Conservation (phyloP, 2,329 filamentous ascomycete genomes). For the Zymoseptoria tritici region DNA sequence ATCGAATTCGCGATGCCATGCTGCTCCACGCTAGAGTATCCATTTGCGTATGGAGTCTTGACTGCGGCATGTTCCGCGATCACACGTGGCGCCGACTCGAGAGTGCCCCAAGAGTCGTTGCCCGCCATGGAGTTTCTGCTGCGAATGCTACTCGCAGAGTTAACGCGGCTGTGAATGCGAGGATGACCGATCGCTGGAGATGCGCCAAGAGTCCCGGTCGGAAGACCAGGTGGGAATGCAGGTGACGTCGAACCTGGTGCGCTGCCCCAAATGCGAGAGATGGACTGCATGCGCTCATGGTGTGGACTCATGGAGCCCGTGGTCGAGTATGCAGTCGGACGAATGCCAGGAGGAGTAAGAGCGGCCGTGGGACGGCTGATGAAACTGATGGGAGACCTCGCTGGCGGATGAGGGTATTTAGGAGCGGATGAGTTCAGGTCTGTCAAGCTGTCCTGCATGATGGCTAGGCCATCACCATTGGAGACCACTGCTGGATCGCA, state of each 20-base stretch:
- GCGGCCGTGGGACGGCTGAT: slow-evolving; percentile 2
- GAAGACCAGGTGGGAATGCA: slow-evolving; percentile 30
- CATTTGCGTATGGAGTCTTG: slow-evolving; percentile 8
- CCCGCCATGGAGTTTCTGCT: slow-evolving; percentile 27
- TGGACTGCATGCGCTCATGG: slow-evolving; percentile 22
- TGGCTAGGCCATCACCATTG: slow-evolving; percentile 33
- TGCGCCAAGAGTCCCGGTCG: slow-evolving; percentile 20
- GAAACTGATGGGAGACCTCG: not conserved
- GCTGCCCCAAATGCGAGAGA: slow-evolving; percentile 26
- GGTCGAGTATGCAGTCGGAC: not conserved
- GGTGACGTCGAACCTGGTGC: slow-evolving; percentile 13
- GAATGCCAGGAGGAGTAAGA: slow-evolving; percentile 6
- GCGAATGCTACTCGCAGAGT: slow-evolving; percentile 36
- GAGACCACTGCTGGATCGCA: slow-evolving; percentile 22
- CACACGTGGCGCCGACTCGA: slow-evolving; percentile 16
- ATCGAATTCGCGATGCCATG: slow-evolving; percentile 35
- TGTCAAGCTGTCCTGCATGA: slow-evolving; percentile 25
- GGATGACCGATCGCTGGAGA: slow-evolving; percentile 15
- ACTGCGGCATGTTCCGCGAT: slow-evolving; percentile 8
- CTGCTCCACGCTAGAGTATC: slow-evolving; percentile 17
- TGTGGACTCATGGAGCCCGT: slow-evolving; percentile 4
- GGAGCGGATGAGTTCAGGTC: slow-evolving; percentile 26
- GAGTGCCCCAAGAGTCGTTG: slow-evolving; percentile 20
- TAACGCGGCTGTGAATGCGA: slow-evolving; percentile 36
- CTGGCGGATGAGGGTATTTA: slow-evolving; percentile 7